phyloP scores from a whole-genome alignment of 768 basidiomycete species.

The Galerina sulciceps region DNA sequence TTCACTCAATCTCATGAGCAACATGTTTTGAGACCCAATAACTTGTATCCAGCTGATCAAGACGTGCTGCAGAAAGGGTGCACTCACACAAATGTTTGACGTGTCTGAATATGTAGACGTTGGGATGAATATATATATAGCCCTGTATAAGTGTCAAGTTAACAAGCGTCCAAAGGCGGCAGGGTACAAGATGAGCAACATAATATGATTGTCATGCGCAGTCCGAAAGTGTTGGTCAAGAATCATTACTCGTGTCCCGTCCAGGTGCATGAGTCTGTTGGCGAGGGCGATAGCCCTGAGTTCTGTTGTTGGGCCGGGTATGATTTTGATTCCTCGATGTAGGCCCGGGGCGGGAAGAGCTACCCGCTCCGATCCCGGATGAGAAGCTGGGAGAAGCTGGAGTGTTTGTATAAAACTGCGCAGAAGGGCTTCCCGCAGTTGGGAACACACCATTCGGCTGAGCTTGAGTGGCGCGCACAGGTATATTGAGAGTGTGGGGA shows the following conservation, averaged over 20 bases:
- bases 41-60: no score
- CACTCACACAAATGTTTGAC: no score
- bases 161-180: no score
- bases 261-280: background rate
- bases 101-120: no score
- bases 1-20: no score
- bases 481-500: background rate
- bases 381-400: background rate
- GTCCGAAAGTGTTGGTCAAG: background rate
- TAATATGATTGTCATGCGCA: no score
- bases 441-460: background rate
- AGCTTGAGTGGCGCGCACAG: background rate
- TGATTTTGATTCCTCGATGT: background rate
- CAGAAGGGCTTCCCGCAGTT: background rate
- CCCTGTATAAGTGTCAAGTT: no score
- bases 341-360: background rate
- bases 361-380: background rate
- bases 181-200: no score
- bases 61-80: no score
- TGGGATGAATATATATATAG: no score
- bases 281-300: background rate
- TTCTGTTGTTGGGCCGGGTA: background rate
- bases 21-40: no score
- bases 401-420: background rate
- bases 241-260: slow-evolving; percentile 1